Conservation (phyloP, 208 protist genomes). For the Trypanosoma brucei region DNA sequence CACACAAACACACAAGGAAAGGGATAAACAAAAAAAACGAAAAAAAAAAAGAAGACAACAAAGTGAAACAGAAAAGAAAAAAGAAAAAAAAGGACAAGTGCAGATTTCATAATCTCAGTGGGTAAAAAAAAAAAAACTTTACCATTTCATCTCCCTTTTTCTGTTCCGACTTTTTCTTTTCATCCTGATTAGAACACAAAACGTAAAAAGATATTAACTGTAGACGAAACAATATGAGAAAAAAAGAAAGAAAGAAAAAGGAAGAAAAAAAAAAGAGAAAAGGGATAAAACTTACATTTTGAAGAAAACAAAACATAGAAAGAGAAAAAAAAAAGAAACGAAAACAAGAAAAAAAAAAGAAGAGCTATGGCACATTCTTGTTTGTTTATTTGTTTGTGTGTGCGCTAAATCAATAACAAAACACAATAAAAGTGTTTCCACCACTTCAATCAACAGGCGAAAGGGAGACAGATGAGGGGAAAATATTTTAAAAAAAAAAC, state of each 20-base stretch:
- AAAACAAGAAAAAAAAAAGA: constrained; percentile 1
- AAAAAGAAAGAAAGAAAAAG: neutral
- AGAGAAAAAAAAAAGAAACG: constrained; percentile 12
- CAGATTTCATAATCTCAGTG: too few relatives aligned
- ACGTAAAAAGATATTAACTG: constrained; percentile 4
- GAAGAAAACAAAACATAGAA: constrained; percentile 11
- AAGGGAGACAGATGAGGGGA: too few relatives aligned
- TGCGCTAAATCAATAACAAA: too few relatives aligned
- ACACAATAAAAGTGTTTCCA: too few relatives aligned
- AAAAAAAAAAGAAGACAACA: neutral
- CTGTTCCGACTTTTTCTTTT: too few relatives aligned
- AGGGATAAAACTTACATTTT: constrained; percentile 2
- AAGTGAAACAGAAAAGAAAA: too few relatives aligned
- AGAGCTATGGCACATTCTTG: neutral
- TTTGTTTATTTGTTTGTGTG: neutral
- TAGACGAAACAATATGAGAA: neutral
- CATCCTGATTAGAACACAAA: neutral
- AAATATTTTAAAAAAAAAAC: too few relatives aligned
- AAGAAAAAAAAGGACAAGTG: too few relatives aligned
- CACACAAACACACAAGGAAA: constrained; percentile 6
- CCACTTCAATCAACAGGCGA: too few relatives aligned
- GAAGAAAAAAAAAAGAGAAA: neutral
- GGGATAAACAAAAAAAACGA: constrained; percentile 5
- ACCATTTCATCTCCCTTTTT: too few relatives aligned
- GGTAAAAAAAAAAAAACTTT: too few relatives aligned